Conservation (phyloP, 257 asterid genomes). For the Solanum virginianum region DNA sequence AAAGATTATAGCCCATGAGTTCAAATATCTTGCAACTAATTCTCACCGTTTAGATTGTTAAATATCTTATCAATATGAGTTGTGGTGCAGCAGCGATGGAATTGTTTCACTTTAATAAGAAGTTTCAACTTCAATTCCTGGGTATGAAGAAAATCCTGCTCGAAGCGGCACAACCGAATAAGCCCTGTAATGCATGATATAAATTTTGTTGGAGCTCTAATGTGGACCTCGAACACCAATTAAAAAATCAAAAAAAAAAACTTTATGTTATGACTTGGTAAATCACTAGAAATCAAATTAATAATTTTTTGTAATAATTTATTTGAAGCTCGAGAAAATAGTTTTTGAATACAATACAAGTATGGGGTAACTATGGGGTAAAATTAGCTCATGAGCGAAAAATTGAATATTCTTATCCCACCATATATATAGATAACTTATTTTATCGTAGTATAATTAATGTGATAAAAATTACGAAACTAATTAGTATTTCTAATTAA, state of each 20-base stretch:
- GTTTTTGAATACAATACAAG: neutral
- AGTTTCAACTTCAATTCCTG: no score
- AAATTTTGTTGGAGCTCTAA: no score
- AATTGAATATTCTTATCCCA: neutral
- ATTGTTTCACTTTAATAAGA: no score
- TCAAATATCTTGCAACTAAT: no score
- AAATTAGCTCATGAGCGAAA: neutral
- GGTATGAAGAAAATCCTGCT: no score
- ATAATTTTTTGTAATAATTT: neutral
- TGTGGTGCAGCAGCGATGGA: no score
- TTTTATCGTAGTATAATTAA: neutral
- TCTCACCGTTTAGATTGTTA: neutral
- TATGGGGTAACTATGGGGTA: neutral
- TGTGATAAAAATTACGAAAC: neutral
- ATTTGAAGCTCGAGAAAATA: neutral
- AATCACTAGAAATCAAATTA: neutral
- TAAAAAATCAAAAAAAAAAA: no score
- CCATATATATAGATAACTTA: neutral
- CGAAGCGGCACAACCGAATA: no score
- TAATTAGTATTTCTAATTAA: neutral
- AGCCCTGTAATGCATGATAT: no score
- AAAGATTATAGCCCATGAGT: no score
- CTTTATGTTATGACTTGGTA: neutral
- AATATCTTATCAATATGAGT: neutral
- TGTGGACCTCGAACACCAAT: no score